Conservation (phyloP, 1,284 basidiomycete species). For the Meira nashicola region DNA sequence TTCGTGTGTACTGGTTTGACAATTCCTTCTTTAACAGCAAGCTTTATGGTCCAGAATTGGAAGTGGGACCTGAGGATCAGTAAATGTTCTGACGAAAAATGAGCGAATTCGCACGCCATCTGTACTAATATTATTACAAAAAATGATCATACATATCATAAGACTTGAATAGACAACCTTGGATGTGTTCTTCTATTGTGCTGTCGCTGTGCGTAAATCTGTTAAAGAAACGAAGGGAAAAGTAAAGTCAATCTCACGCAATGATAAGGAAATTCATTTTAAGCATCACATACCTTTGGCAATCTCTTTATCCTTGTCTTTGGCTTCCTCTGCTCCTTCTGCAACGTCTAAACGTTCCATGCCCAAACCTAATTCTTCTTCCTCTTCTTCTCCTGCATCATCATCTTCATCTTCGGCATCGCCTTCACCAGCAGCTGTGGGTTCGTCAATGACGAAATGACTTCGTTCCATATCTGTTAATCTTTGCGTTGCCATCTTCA, state of each 20-base stretch:
- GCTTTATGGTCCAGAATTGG: conserved; percentile 50
- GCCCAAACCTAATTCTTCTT: conserved; percentile 8
- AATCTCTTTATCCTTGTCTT: conserved; percentile 4
- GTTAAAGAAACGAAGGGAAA: neutral
- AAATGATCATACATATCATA: too few species aligned
- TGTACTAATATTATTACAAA: too few species aligned
- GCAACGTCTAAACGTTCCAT: conserved; percentile 3
- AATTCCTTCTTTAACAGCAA: conserved; percentile 46
- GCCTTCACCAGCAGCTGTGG: conserved; percentile 2
- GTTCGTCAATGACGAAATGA: conserved; percentile 18
- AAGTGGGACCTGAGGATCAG: conserved; percentile 46
- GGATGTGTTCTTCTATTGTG: neutral
- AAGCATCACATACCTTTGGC: conserved; percentile 2
- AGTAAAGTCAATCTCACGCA: neutral
- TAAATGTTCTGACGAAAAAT: neutral
- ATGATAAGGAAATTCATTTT: neutral
- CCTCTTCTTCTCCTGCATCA: neutral
- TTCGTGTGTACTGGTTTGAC: conserved; percentile 53
- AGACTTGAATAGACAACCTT: too few species aligned
- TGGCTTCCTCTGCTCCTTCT: neutral
- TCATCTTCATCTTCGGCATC: conserved; percentile 14
- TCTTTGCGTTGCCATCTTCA: conserved; percentile 9
- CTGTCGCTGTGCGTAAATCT: conserved; percentile 2
- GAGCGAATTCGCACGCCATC: too few species aligned
- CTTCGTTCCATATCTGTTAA: conserved; percentile 6